These are phyloP conservation scores for Penicillium sp. DNA, from an alignment of 2,329 filamentous ascomycete genomes.

Conservation along the genomic window DNA sequence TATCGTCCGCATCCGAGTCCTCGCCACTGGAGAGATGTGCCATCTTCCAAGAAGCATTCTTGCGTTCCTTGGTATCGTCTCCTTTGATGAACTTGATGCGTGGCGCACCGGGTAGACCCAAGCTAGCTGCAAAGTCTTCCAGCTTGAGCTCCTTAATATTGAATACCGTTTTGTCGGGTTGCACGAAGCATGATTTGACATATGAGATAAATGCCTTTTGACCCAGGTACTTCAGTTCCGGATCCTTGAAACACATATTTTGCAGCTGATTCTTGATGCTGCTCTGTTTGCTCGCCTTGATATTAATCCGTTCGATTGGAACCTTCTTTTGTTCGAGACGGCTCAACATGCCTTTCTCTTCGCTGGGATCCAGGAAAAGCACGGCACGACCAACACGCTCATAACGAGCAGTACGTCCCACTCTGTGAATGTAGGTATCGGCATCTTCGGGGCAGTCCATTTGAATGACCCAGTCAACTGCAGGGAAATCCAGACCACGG, in stretches of 20 bases:
- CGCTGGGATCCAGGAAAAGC: conserved; percentile 83
- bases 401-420: conserved; percentile 90
- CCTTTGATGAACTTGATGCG: conserved; percentile 91
- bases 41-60: conserved; percentile 72
- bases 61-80: conserved; percentile 76
- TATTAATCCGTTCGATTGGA: conserved; percentile 77
- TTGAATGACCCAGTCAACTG: conserved; percentile 98
- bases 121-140: conserved; percentile 75
- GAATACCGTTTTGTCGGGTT: conserved; percentile 90
- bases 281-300: conserved; percentile 82
- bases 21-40: conserved; percentile 58
- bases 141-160: conserved; percentile 75
- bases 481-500: conserved; percentile 88
- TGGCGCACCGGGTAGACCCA: conserved; percentile 85
- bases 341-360: conserved; percentile 86
- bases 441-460: conserved; percentile 94
- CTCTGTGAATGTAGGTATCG: conserved; percentile 95
- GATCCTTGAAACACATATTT: conserved; percentile 92
- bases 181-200: conserved; percentile 74
- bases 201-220: conserved; percentile 96
- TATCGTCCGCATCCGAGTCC: conserved; percentile 45
- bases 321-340: conserved; percentile 84
- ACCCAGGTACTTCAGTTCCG: conserved; percentile 86
- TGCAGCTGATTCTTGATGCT: conserved; percentile 80
- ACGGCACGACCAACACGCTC: conserved; percentile 82